phyloP scores from a whole-genome alignment of 2,329 filamentous ascomycete genomes.

The Mycosphaerella arachidis region DNA sequence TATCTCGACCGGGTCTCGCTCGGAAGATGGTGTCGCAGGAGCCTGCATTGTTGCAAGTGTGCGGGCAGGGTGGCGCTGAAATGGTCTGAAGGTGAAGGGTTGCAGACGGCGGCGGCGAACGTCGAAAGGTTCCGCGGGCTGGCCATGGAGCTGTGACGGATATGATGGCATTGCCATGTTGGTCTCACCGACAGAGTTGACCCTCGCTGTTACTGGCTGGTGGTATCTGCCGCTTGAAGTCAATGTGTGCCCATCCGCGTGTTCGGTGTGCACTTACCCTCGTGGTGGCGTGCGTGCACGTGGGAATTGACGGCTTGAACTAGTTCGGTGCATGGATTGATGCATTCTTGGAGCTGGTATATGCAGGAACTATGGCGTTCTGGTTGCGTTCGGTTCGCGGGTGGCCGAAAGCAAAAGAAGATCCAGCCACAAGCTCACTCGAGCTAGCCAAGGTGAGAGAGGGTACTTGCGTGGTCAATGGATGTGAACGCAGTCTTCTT shows the following conservation, averaged over 20 bases:
- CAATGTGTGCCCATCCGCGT: slow-evolving; percentile 8
- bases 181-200: slow-evolving; percentile 10
- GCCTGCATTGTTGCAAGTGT: slow-evolving; percentile 11
- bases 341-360: slow-evolving; percentile 5
- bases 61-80: slow-evolving; percentile 1
- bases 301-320: slow-evolving; percentile 1
- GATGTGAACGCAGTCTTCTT: not conserved
- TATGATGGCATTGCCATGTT: not conserved
- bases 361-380: slow-evolving; percentile 8
- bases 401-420: not conserved
- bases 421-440: not conserved
- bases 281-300: slow-evolving; percentile 1
- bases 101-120: not conserved
- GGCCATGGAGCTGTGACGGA: not conserved
- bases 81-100: slow-evolving; percentile 4
- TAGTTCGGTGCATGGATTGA: slow-evolving; percentile 5
- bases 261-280: slow-evolving; percentile 23
- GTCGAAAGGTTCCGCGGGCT: not conserved
- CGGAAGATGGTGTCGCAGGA: not conserved
- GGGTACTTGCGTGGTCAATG: not conserved
- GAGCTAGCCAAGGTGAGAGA: not conserved
- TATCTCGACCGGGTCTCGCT: not conserved
- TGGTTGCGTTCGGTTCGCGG: not conserved
- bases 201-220: not conserved
- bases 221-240: slow-evolving; percentile 1